Base-by-base conservation (phyloP, 2,329 filamentous ascomycete species). In the Aspergillus costaricaensis region DNA sequence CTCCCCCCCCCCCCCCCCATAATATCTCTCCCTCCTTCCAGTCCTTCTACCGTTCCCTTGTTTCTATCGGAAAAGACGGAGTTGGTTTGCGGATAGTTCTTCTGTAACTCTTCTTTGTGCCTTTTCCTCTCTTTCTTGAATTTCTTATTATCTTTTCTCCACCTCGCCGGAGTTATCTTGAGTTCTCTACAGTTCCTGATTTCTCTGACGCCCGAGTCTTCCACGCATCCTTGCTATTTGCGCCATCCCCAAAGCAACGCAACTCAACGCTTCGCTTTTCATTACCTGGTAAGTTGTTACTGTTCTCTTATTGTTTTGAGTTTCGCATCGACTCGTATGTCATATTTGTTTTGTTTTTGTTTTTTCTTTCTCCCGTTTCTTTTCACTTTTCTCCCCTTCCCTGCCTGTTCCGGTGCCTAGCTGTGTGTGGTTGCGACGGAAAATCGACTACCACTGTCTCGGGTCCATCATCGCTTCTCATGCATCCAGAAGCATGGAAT, bases 61-160 rank as follows among this genome's bases (percentile, higher is more conserved):
- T 65, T 68, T 55, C 61, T 67, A 54, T 70, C 66, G 66, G 70
- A 66, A 66, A 67, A 64, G 58, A 67, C 70, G 69, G 69, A 68
- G 69, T 71, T 65, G 61, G 66, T 70, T 73, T 70, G 67, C 67
- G 65, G 65, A 68, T 68, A 66, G 66, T 67, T 63, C 64, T 66
- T 63, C 64, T 66, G 62, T 65, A 58, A 60, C 61, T 63, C 57
- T 64, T 63, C 57, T 62, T 64, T 67, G 60, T 65, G 57, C 61
- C 52, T 62, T 66, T 64, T 65, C 58, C 62, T 62, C 55, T 67
- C 61, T 65, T 57, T 62, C 61, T 60, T 64, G 61, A 53, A 63
- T 59, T 63, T 59, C 52, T 54, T 64, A 62, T 65, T 59, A 59
- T 68, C 32, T 67, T 55, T 65, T 61, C 62, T 65, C 62, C 64